Base-by-base conservation (phyloP, 345 rosid genomes). In the Populus ilicifolia region DNA sequence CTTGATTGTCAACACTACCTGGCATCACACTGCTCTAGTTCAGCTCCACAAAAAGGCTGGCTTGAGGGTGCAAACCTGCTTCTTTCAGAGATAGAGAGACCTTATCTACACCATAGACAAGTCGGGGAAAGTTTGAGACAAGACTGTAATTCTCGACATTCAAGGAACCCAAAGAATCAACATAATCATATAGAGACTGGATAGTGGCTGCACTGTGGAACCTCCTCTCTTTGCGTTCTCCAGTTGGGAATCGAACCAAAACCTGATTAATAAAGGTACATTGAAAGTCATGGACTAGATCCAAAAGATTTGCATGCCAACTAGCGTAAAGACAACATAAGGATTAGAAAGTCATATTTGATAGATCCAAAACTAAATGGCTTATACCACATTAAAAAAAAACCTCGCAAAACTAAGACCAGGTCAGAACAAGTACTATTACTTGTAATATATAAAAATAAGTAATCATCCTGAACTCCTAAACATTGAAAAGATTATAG, bases 51-150 rank as follows among this genome's bases (percentile, higher is more conserved):
- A 94, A 96, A 79, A 96, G 98, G 85, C 98, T 92, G 72, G 96
- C 99, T 84, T 94, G 98, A 77, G 99, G 99, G 89, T 96, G 93
- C 85, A 96, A 87, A 74, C 99, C 98, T 29, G 96, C 90, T 50
- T 94, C 98, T 82, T 94, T 89, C 72, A 96, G 77, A 44, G 93
- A 80, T 85, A 87, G 56, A 0, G 87, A 80, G 59, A 83, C 82
- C 87, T 90, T 92, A 52, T 91, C 98, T 44, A 84, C 66, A 52
- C 93, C 97, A n/a, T 90, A 90, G 12, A 88, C 87, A 33, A 84
- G 84, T 27, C 99, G 88, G 4, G 99, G 99, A 63, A 94, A 94
- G 88, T 92, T 94, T 33, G 98, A 92, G 18, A 96, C 90, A 46
- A 96, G 90, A 78, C 84, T 92, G 85, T 96, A 96, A 52, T 82